These are phyloP conservation scores for Eutrema japonicum DNA, from an alignment of 345 rosid genomes.

Conservation along the genomic window DNA sequence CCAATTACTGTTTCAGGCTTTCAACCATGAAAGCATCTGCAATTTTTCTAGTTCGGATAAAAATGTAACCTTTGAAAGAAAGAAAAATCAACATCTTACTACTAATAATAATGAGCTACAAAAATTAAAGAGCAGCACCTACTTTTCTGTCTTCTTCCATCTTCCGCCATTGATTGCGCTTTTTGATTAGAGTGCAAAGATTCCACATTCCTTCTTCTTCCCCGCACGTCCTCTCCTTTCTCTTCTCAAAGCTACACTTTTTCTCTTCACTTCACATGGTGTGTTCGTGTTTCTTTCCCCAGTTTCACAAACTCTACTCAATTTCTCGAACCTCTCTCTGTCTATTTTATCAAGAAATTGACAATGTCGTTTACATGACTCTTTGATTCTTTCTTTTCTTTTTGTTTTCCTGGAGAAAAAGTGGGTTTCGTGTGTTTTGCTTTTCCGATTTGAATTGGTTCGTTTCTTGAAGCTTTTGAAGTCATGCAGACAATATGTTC, in stretches of 20 bases:
- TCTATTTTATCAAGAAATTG: neutral
- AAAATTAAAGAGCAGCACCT: constrained; percentile 24
- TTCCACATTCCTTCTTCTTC: constrained; percentile 26
- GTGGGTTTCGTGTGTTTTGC: neutral
- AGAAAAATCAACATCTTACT: constrained; percentile 4
- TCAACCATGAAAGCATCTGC: neutral
- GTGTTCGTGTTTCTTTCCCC: neutral
- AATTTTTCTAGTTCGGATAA: neutral
- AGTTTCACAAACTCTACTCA: neutral
- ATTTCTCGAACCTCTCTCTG: neutral
- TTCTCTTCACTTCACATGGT: constrained; percentile 18
- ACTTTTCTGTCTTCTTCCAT: constrained; percentile 19
- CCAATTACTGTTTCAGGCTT: neutral
- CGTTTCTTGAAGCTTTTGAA: constrained; percentile 34
- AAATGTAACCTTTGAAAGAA: neutral
- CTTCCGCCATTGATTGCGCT: constrained; percentile 29
- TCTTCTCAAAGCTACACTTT: neutral
- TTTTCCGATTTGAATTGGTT: neutral
- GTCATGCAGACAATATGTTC: constrained; percentile 64
- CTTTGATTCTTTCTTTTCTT: neutral
- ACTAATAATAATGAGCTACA: neutral
- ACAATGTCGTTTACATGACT: constrained; percentile 21
- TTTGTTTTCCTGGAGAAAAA: neutral
- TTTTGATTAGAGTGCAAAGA: constrained; percentile 27
- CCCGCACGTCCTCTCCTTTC: constrained; percentile 24